Evolutionary conservation across 169 alveolate species (phyloP), one percentile per base, ranked within the genome.

Genomic region (Ichthyophthirius multifiliis): DNA sequence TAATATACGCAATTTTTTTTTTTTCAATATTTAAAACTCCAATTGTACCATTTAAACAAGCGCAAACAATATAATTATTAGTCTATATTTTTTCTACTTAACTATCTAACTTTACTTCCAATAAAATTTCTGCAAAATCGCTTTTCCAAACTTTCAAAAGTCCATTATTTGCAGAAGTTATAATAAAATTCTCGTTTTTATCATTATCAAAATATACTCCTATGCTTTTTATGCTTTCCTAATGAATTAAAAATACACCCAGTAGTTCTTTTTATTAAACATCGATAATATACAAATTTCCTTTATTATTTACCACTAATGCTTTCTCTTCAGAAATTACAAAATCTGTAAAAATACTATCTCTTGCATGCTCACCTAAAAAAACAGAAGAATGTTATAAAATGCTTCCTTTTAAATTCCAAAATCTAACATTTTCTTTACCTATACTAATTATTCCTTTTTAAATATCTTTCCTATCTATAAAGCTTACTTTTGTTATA

Each of bases 301-400:
- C 77, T 12, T 41, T 20, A 9, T 67, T 67, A 6, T 39, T 32
- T 18, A 67, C 77, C 4, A 67, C 46, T n/a, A 67, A 37, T 1
- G 55, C 3, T 7, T 67, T 44, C 27, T 41, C 41, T 37, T 67
- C 6, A 37, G 43, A 23, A 37, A 67, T 67, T 9, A 39, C 43
- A 18, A 67, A 34, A 37, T 34, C 62, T 37, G 62, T 16, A 39
- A 67, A 67, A 4, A 20, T 23, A 16, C 16, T 37, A 20, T 67
- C 35, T 39, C 77, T 67, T 0, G 77, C 55, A 67, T 67, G 77
- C 23, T 67, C 77, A 13, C 77, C 77, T 13, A 67, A 35, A 41
- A 35, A 67, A 4, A 44, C 77, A 23, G 77, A 67, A 23, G 35
- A 62, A 10, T 41, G 31, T n/a, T 41, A 32, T 41, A 67, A 67